Conservation (phyloP, 805 yeast species). For the Lipomyces chichibuensis region DNA sequence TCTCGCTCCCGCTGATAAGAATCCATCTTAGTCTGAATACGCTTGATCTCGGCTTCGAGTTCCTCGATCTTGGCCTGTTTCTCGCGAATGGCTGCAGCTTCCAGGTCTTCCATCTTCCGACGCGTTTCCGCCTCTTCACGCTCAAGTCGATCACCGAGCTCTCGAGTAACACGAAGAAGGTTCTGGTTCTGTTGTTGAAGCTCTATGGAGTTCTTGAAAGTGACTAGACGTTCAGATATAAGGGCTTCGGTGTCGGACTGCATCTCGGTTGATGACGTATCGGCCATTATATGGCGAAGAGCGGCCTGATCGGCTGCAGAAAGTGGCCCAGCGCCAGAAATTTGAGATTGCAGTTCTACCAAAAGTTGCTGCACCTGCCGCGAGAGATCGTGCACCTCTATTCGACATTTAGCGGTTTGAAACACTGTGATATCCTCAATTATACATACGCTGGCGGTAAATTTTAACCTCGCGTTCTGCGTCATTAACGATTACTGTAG, state of each 20-base stretch:
- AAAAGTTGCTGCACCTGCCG: constrained; percentile 78
- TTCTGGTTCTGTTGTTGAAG: constrained; percentile 76
- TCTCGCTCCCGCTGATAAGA: constrained; percentile 70
- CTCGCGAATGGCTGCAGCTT: constrained; percentile 43
- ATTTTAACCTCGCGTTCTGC: constrained; percentile 42
- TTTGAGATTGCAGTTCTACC: constrained; percentile 58
- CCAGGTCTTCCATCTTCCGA: constrained; percentile 37
- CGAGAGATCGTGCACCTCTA: constrained; percentile 70
- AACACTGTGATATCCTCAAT: constrained; percentile 42
- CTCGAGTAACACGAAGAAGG: constrained; percentile 67
- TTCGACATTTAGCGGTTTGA: constrained; percentile 50
- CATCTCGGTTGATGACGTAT: constrained; percentile 38
- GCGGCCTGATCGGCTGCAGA: constrained; percentile 66
- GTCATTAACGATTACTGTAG: constrained; percentile 45
- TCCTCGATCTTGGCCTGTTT: constrained; percentile 44
- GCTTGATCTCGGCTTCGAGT: constrained; percentile 46
- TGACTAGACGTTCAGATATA: constrained; percentile 72
- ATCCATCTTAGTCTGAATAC: constrained; percentile 55
- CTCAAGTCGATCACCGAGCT: constrained; percentile 73
- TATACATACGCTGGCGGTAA: constrained; percentile 28
- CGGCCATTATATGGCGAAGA: constrained; percentile 47
- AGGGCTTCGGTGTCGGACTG: constrained; percentile 71
- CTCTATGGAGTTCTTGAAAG: constrained; percentile 67
- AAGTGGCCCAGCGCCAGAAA: constrained; percentile 63
- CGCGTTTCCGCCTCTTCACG: constrained; percentile 51